phyloP scores from a whole-genome alignment of 73 alveolate genomes.

The Symbiodinium pilosum region DNA sequence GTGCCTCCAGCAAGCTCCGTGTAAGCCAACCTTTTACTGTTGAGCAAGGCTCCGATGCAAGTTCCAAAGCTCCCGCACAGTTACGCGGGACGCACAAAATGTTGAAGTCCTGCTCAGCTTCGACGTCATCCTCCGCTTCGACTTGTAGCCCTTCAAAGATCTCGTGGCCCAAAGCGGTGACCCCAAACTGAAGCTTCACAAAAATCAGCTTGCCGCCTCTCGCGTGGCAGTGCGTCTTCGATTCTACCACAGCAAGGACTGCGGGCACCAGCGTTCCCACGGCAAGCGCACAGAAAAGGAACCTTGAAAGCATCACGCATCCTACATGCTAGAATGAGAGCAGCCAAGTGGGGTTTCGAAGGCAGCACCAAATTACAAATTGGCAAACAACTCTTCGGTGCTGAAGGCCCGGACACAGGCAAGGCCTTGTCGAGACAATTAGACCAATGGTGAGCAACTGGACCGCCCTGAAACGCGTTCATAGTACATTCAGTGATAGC shows the following conservation, averaged over 20 bases:
- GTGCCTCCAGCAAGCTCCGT: conserved; percentile 19
- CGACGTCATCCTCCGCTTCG: background rate
- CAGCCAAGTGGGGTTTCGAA: too few relatives aligned
- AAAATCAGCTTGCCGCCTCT: conserved; percentile 36
- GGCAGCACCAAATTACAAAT: too few relatives aligned
- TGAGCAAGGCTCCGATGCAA: background rate
- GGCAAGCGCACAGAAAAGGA: too few relatives aligned
- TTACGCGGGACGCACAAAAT: background rate
- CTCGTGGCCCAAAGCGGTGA: background rate
- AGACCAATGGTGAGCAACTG: too few relatives aligned
- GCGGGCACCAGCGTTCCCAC: background rate
- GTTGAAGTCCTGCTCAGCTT: background rate
- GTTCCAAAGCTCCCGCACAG: conserved; percentile 10
- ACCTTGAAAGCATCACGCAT: too few relatives aligned
- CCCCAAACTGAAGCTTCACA: conserved; percentile 24
- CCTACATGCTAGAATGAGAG: too few relatives aligned
- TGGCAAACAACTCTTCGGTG: too few relatives aligned
- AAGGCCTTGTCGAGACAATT: too few relatives aligned
- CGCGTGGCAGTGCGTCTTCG: conserved; percentile 10
- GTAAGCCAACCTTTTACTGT: conserved; percentile 29
- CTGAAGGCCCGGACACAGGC: too few relatives aligned
- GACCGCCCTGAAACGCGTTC: too few relatives aligned
- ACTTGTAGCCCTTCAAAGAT: conserved; percentile 17
- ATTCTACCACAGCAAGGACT: background rate
- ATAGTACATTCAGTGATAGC: too few relatives aligned